Percentiles rank a stretch among this genome's conserved stretches.
These are phyloP conservation scores for Ehretia macrophylla DNA, from an alignment of 257 asterid species.

Conservation along the genomic window DNA sequence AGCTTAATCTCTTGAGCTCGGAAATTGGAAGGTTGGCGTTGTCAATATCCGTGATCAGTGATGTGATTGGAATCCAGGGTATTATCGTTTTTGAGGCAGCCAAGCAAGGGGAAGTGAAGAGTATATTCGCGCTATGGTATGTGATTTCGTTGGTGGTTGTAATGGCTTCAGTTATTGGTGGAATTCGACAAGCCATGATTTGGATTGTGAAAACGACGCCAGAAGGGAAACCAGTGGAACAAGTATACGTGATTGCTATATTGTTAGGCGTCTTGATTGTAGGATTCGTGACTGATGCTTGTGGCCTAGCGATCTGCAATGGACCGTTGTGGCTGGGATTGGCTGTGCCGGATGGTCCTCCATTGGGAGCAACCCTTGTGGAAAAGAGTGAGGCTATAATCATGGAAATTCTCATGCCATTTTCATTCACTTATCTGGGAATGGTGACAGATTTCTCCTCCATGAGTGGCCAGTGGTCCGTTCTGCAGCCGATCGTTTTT, in stretches of 20 bases:
- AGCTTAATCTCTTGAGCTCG: slow-evolving; percentile 74
- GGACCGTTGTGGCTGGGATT: slow-evolving; percentile 87
- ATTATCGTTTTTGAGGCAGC: slow-evolving; percentile 47
- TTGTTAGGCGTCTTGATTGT: slow-evolving; percentile 53
- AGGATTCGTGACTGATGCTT: slow-evolving; percentile 53
- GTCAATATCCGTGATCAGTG: slow-evolving; percentile 45
- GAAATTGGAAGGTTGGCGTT: slow-evolving; percentile 71
- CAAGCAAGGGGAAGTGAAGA: slow-evolving; percentile 43
- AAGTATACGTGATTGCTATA: slow-evolving; percentile 50
- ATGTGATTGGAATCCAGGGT: slow-evolving; percentile 48
- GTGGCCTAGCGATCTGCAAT: slow-evolving; percentile 61
- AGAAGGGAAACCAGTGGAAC: slow-evolving; percentile 57
- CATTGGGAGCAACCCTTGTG: slow-evolving; percentile 66
- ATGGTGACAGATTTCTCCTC: slow-evolving; percentile 36
- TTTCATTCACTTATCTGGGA: slow-evolving; percentile 53
- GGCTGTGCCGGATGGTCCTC: slow-evolving; percentile 91
- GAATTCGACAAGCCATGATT: slow-evolving; percentile 40
- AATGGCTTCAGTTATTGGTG: slow-evolving; percentile 22
- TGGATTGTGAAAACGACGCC: slow-evolving; percentile 67
- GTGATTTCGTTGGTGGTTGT: slow-evolving; percentile 24
- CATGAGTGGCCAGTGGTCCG: slow-evolving; percentile 40
- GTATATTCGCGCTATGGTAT: slow-evolving; percentile 40
- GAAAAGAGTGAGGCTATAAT: slow-evolving; percentile 74
- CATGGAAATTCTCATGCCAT: slow-evolving; percentile 59
- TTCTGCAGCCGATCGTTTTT: slow-evolving; percentile 37